Base-by-base conservation (phyloP, 306 rosid species). In the Cercis canadensis region DNA sequence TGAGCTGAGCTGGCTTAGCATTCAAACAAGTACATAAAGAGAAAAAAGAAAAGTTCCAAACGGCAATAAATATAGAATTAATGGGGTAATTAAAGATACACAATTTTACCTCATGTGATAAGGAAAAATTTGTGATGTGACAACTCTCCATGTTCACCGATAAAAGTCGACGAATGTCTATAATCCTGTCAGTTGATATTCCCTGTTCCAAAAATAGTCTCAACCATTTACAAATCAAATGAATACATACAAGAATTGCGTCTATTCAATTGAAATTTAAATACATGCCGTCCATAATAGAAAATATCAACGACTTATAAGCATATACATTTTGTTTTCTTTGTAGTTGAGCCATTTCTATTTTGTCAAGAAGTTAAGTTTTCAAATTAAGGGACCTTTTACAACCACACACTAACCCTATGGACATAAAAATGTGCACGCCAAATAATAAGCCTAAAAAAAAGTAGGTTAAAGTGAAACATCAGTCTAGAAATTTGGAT, bases 121-220 rank as follows among this genome's bases (percentile, higher is more conserved):
- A 8, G 43, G 43, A 37, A 37, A 37, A 37, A 67, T 83, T 91
- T 2, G 99, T 91, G 78, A 95, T 51, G 75, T 75, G 77, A 74
- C 99, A 91, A 5, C 96, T 89, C 62, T 87, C 92, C 0, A 74
- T 84, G n/a, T 85, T 83, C 52, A 84, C 95, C 1, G 88, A 79
- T 57, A 95, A 55, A 16, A 95, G 86, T 9, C 97, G 86, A 15
- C 85, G 89, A 59, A 91, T 83, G 55, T 95, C 99, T 32, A 95
- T 89, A 6, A 91, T 91, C 55, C 81, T 91, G 79, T 95, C 99
- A 6, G 99, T 95, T n/a, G 99, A 95, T 80, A 95, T 95, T 32
- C 97, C 99, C 99, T 95, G 95, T 24, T 24, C 29, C 29, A 24
- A 24, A 37, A 5, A 5, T 37, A 6, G 7, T 34, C 4, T 34